Evolutionary conservation across 805 yeast genomes (phyloP), one percentile per base, ranked within the genome.

Genomic region (Ogataea trehaloabstinens): DNA sequence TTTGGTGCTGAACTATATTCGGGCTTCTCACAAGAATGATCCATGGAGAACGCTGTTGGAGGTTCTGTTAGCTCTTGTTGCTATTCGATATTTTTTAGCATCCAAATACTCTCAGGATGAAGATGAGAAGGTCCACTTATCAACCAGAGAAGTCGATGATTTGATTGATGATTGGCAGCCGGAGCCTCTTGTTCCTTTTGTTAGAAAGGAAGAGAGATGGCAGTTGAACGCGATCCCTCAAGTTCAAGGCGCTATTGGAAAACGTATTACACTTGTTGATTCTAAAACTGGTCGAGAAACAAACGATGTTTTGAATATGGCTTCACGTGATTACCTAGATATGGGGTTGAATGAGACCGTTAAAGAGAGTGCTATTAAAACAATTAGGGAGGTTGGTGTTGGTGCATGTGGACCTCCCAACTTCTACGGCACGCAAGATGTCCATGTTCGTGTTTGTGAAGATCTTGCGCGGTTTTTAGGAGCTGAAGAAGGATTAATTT

Each of bases 371-470:
- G 88, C 89, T 4, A 71, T 76, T 37, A 59, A 67, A 21, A 71
- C 78, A 17, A 79, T 93, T 44, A 68, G 70, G 33, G 70, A 71
- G 41, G 79, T 84, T 42, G 99, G 99, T 58, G 97, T 93, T 36
- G 99, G 99, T 48, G 91, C 97, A 1, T 93, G 99, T 70, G 96
- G 98, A 28, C 98, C 99, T 4, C 95, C 97, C 30, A 95, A 95
- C 40, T 93, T 93, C 55, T 93, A 90, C 61, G 99, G 99, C 45
- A 85, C 89, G 44, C 96, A 89, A 63, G 96, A 89, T 58, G 88
- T 82, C 31, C 99, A 93, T 58, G 81, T 80, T 39, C 73, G 82
- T 52, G 70, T 86, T 40, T 95, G 89, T 60, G 79, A 78, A 52
- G 84, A 80, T 45, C 64, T 93, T 43, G 80, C 96, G 10, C 60